Evolutionary conservation across 2,329 filamentous ascomycete species (phyloP).

Genomic region (Fusarium begoniae): DNA sequence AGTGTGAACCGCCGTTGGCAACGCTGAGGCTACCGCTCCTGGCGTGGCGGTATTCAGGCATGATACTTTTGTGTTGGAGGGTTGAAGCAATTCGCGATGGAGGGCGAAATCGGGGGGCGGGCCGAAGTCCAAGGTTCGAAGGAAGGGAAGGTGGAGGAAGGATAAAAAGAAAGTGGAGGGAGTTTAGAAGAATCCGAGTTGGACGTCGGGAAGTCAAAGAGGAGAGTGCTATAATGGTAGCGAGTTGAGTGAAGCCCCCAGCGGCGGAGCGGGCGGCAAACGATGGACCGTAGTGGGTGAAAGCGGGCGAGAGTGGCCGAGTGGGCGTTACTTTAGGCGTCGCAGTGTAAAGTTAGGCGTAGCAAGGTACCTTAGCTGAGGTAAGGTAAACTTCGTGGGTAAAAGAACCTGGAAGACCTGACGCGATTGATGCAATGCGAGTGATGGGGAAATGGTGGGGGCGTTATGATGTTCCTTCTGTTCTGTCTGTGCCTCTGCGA

Average conservation of each 20-base stretch:
- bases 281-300: conserved; percentile 38
- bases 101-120: conserved; percentile 25
- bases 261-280: conserved; percentile 44
- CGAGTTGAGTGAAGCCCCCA: conserved; percentile 37
- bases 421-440: conserved; percentile 21
- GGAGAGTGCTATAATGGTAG: conserved; percentile 6
- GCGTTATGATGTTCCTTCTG: neutral
- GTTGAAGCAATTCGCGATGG: conserved; percentile 32
- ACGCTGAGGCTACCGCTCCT: conserved; percentile 68
- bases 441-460: conserved; percentile 28
- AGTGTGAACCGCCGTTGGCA: conserved; percentile 46
- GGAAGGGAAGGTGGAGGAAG: conserved; percentile 21
- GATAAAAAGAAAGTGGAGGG: conserved; percentile 14
- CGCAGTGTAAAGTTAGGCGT: neutral
- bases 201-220: conserved; percentile 12
- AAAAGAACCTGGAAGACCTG: conserved; percentile 2
- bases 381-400: neutral
- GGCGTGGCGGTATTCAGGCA: conserved; percentile 65
- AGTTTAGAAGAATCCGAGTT: conserved; percentile 19
- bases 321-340: conserved; percentile 33
- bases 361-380: neutral
- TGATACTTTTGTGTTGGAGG: conserved; percentile 37
- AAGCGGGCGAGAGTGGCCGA: conserved; percentile 35
- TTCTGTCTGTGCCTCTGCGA: neutral
- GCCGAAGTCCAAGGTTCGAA: conserved; percentile 18